Conservation (phyloP, 208 protist species). For the Acanthamoeba lenticulata region DNA sequence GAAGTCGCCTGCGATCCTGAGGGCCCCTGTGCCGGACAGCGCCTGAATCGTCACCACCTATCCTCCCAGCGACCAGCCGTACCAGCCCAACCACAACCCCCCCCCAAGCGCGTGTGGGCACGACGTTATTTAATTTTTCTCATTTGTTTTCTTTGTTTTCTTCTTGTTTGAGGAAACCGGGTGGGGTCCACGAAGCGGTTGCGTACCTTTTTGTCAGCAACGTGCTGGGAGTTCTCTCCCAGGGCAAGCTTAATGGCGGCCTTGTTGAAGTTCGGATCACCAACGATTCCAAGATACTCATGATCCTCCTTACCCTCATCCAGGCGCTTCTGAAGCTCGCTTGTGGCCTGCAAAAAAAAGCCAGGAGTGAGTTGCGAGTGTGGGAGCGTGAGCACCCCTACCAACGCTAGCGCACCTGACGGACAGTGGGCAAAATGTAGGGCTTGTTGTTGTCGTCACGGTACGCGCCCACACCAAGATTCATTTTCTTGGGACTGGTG, state of each 20-base stretch:
- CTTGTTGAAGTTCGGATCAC: constrained; percentile 90
- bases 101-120: no score
- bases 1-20: constrained; percentile 88
- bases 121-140: no score
- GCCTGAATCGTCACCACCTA: constrained; percentile 85
- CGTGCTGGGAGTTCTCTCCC: constrained; percentile 83
- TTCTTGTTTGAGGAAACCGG: no score
- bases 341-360: not conserved
- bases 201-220: constrained; percentile 48
- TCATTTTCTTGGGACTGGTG: constrained; percentile 92
- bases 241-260: constrained; percentile 91
- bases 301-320: constrained; percentile 90
- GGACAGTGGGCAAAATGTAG: constrained; percentile 92
- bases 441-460: constrained; percentile 94
- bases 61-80: no score
- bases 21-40: constrained; percentile 92
- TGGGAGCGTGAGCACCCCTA: not conserved
- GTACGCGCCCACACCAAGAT: constrained; percentile 98
- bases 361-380: not conserved
- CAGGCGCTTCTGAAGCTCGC: not conserved
- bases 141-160: no score
- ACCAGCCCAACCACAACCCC: no score
- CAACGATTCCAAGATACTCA: constrained; percentile 97
- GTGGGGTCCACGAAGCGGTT: no score
- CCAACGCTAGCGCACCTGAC: constrained; percentile 81